These are phyloP conservation scores for Jacaranda copaia DNA, from an alignment of 257 asterid species.

Conservation along the genomic window DNA sequence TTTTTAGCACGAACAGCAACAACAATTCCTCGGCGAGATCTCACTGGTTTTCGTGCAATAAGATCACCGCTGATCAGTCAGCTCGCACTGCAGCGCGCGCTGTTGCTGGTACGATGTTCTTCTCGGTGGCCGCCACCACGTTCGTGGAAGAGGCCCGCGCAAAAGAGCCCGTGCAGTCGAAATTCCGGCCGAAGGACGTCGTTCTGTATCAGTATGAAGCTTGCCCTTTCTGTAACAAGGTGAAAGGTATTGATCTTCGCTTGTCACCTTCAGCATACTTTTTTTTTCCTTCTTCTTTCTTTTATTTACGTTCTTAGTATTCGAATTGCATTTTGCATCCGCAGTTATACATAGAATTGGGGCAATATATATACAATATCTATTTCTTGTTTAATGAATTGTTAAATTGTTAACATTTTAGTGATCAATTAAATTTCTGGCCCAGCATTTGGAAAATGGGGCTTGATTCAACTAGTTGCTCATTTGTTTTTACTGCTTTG, in stretches of 20 bases:
- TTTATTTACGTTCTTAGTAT: neutral
- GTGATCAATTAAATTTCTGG: neutral
- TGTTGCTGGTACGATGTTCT: conserved; percentile 68
- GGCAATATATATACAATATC: neutral
- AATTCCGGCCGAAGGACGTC: conserved; percentile 65
- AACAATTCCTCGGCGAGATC: conserved; percentile 50
- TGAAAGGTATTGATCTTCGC: conserved; percentile 65
- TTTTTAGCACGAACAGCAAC: conserved; percentile 50
- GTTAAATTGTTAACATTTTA: neutral
- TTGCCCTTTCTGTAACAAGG: conserved; percentile 97
- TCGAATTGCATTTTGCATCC: conserved; percentile 36
- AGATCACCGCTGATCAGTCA: conserved; percentile 46
- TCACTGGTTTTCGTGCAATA: conserved; percentile 56
- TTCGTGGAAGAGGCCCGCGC: conserved; percentile 71
- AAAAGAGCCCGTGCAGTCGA: conserved; percentile 63
- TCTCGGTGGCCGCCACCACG: conserved; percentile 74
- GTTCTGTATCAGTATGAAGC: conserved; percentile 96
- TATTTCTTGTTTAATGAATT: neutral
- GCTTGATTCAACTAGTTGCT: conserved; percentile 14
- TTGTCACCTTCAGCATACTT: conserved; percentile 10
- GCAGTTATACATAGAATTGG: neutral
- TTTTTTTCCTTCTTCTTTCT: neutral
- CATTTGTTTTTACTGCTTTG: neutral
- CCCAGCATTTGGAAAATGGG: neutral
- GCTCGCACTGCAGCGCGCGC: conserved; percentile 50